Conservation (phyloP, 495 filamentous ascomycete genomes). For the Xylaria palmicola region DNA sequence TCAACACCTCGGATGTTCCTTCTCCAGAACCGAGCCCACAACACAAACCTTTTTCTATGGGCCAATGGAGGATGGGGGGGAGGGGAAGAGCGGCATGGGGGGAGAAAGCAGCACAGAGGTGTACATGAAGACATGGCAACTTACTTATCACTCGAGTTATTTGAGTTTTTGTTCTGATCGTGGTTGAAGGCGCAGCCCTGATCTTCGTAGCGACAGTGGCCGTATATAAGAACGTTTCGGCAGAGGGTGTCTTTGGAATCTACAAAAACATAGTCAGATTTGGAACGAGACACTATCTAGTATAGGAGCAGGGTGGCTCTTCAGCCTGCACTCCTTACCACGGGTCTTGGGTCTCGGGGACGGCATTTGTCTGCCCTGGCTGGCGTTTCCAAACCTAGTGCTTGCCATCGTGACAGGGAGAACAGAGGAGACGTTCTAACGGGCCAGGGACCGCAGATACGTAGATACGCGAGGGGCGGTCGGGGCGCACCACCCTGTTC, state of each 20-base stretch:
- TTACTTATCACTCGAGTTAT: constrained; percentile 57
- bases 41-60: neutral
- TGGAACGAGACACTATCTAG: neutral
- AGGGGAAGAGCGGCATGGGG: neutral
- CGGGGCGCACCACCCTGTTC: constrained; percentile 22
- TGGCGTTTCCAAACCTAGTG: constrained; percentile 42
- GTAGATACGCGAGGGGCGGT: constrained; percentile 13
- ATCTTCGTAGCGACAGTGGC: constrained; percentile 88
- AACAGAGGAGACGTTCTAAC: constrained; percentile 14
- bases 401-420: constrained; percentile 38
- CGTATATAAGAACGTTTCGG: constrained; percentile 91
- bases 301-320: neutral
- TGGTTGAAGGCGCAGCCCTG: constrained; percentile 92
- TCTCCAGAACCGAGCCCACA: neutral
- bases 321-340: constrained; percentile 32
- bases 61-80: constrained; percentile 9
- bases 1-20: neutral
- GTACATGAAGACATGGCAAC: constrained; percentile 22
- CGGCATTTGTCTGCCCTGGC: constrained; percentile 48
- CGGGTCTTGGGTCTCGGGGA: constrained; percentile 53
- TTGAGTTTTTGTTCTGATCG: constrained; percentile 61
- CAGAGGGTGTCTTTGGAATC: constrained; percentile 82
- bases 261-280: constrained; percentile 11
- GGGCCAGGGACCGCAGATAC: constrained; percentile 20
- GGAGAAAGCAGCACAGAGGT: neutral